Evolutionary conservation across 805 yeast genomes (phyloP).

Genomic region (Cyberlindnera petersonii): DNA sequence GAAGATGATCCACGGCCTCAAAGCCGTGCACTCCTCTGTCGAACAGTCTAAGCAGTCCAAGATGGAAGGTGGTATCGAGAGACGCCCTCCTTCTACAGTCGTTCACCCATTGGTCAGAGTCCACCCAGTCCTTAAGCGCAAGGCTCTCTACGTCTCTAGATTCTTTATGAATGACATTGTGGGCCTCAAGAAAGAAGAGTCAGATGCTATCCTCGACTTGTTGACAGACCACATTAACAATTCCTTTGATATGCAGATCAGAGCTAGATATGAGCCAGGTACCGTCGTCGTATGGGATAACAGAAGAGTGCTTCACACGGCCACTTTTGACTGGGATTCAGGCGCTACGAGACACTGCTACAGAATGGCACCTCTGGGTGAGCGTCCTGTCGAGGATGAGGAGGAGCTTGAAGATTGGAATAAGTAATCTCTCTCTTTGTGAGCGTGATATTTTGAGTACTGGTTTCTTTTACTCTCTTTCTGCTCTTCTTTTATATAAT

Average conservation of each 20-base stretch:
- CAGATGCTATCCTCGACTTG: constrained; percentile 43
- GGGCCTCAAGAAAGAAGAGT: constrained; percentile 50
- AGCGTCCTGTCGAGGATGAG: constrained; percentile 24
- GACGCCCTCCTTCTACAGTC: constrained; percentile 32
- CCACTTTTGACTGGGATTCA: constrained; percentile 47
- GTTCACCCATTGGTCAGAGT: constrained; percentile 57
- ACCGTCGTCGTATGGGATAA: constrained; percentile 28
- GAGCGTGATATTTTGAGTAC: too few relatives aligned
- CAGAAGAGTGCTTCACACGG: constrained; percentile 42
- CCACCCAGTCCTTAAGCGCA: constrained; percentile 64
- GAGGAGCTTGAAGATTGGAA: constrained; percentile 14
- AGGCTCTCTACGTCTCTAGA: constrained; percentile 51
- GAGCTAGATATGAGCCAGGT: constrained; percentile 22
- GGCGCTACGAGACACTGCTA: constrained; percentile 28
- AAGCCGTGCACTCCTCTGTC: constrained; percentile 39
- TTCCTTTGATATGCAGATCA: constrained; percentile 32
- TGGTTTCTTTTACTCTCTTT: too few relatives aligned
- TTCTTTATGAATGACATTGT: constrained; percentile 45
- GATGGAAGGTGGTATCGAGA: constrained; percentile 45
- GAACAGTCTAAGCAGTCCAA: constrained; percentile 43
- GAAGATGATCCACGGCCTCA: constrained; percentile 41
- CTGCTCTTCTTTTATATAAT: neutral
- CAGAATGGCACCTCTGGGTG: constrained; percentile 42
- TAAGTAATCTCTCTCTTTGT: constrained; percentile 1
- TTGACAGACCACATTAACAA: constrained; percentile 44